Evolutionary conservation across 2,329 filamentous ascomycete species (phyloP), one percentile per base, ranked within the genome.

Genomic region (Tolypocladium cylindrosporum): DNA sequence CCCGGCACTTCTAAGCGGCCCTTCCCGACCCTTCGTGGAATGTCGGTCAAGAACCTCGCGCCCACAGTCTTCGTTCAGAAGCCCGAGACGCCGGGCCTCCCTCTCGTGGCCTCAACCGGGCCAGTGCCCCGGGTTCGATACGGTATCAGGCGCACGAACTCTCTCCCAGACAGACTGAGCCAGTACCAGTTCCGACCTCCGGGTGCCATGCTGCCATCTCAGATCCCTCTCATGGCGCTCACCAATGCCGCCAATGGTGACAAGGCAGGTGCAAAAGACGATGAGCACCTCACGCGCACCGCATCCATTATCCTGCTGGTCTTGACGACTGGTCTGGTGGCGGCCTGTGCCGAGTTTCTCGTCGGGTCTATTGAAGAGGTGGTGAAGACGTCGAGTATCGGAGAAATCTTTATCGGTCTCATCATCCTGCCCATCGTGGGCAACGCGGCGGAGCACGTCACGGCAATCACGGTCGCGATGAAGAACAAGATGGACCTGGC

Each of bases 401-500:
- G 82, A 58, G 84, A 89, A 67, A 80, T 81, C 7, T 89, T 89
- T 60, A 86, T 90, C 56, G 87, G 87, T 61, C 77, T 90, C 16
- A 89, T 90, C 63, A 82, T 90, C 60, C 75, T 90, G 2, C 87
- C 87, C 10, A 87, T 90, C 58, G 86, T 89, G 16, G 87, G 87
- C 56, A 90, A 90, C 63, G 86, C 87, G 0, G 86, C 86, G 0
- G 87, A 90, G 71, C 86, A 89, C 69, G 84, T 88, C 14, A 89
- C 87, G 3, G 85, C 87, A 4, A 80, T 89, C 27, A 85, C 82
- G 7, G 86, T 89, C 9, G 87, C 86, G 0, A 81, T 84, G 71
- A 88, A 88, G 74, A 88, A 89, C 72, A 88, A 90, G 75, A 88
- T 89, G 84, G 86, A 89, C 69, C 73, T 90, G 41, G 86, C 87